Evolutionary conservation across 2,329 filamentous ascomycete species (phyloP), one percentile per base, ranked within the genome.

Genomic region (Drechslerella dactyloides): DNA sequence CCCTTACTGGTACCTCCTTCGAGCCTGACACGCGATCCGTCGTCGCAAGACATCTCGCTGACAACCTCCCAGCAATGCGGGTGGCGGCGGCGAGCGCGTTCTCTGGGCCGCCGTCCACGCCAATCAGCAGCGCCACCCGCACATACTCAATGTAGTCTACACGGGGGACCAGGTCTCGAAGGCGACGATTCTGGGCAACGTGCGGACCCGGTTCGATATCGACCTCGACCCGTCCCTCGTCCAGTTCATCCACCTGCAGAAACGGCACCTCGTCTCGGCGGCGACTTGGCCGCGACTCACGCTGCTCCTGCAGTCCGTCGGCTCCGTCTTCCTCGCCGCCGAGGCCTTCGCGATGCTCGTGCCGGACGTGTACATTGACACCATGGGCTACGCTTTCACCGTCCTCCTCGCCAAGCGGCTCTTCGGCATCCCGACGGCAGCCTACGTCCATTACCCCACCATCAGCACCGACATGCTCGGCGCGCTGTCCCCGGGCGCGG

Each of bases 401-500:
- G 85, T 96, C 10, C 91, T 90, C 7, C 83, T 97, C 1, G 90
- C 85, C 79, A 94, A 92, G 78, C 85, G 90, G 74, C 83, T 97
- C 23, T 97, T 97, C 78, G 89, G 85, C 0, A 85, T 97, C 1
- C 90, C 93, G 0, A 97, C 92, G 0, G 92, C 86, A 51, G 93
- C 94, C 58, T 99, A 99, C 78, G 93, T 97, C 0, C 94, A 99
- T 81, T 99, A 97, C 78, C 94, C 94, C 0, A 97, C 93, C 63
- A 99, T 99, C 60, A 97, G 93, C 1, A 99, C 92, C 56, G 94
- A 99, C 77, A 99, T 99, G 94, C 86, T 99, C 2, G 85, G 87
- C 21, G 93, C 90, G 17, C 86, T 97, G 2, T 94, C 97, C 78
- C 90, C 93, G 2, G 93, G 93, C 33, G 85, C 90, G 61, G 93